Base-by-base conservation (phyloP, 495 filamentous ascomycete genomes). In the Aeminium ludgeri region DNA sequence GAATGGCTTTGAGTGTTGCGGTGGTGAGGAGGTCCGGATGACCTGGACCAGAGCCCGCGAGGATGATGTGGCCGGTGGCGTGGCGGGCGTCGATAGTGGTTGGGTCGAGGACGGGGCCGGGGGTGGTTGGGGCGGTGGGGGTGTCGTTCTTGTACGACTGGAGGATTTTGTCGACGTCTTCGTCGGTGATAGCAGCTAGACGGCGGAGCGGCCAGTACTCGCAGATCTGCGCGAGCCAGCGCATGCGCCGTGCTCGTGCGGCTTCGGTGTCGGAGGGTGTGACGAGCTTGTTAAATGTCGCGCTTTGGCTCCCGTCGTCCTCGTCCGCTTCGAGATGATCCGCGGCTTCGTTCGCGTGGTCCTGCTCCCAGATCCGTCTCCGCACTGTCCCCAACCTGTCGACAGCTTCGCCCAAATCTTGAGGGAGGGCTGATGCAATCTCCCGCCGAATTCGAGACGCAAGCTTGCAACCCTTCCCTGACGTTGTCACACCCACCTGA, bases 191-290 rank as follows among this genome's bases (percentile, higher is more conserved):
- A 20, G 67, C 65, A 6, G 85, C 84, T 2, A 97, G 70, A 13
- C 80, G 74, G 33, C 72, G 73, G 16, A 97, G 65, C 1, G 89
- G 86, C 91, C 91, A 97, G 60, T 97, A 97, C 65, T 97, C 89
- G 67, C 91, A 97, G 13, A 97, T 86, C 55, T 97, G 89, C 13
- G 78, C 73, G 2, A 97, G 61, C 91, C 91, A 97, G 18, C 89
- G 74, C 64, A 91, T 85, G 30, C 89, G 68, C 36, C 91, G 67
- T 13, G 70, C 83, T 59, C 80, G 85, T 6, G 74, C 74, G 1
- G 79, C 80, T 35, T 82, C 76, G 3, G 68, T 58, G 50, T 87
- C 84, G 40, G 71, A 69, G 36, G 83, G 79, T 8, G 63, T 64
- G 7, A 96, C 69, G 0, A 96, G 61, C 39, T 73, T 73, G 56